Evolutionary conservation across 345 rosid species (phyloP).

Genomic region (Barbarea vulgaris): DNA sequence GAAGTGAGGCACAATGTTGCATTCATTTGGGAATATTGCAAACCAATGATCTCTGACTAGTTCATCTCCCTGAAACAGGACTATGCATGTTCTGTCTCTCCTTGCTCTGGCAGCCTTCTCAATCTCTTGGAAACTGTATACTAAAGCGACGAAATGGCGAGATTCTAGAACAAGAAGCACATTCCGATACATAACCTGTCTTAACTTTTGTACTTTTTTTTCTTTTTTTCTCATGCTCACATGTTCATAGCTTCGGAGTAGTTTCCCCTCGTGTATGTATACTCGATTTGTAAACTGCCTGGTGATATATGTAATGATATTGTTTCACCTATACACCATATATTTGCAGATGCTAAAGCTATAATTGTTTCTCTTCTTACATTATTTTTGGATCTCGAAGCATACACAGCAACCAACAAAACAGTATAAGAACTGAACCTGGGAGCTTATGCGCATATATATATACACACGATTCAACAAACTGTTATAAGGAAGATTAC

Average conservation of each 20-base stretch:
- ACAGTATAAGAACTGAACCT: neutral
- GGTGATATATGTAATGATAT: slow-evolving; percentile 20
- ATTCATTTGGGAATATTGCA: slow-evolving; percentile 4
- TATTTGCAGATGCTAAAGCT: neutral
- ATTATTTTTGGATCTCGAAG: neutral
- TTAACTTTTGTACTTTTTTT: neutral
- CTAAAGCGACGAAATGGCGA: slow-evolving; percentile 48
- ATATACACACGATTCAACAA: slow-evolving; percentile 16
- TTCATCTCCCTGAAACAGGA: slow-evolving; percentile 49
- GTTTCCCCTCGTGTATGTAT: slow-evolving; percentile 11
- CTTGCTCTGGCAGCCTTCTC: slow-evolving; percentile 63
- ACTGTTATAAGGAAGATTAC: slow-evolving; percentile 20
- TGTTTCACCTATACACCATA: slow-evolving; percentile 1
- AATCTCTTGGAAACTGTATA: slow-evolving; percentile 44
- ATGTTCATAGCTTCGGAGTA: slow-evolving; percentile 25
- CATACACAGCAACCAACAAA: neutral
- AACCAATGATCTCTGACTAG: slow-evolving; percentile 21
- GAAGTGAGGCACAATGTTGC: neutral
- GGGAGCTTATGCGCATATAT: slow-evolving; percentile 28
- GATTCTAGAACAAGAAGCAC: slow-evolving; percentile 28
- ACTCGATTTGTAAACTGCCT: neutral
- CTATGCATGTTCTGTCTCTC: slow-evolving; percentile 80
- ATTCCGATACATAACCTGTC: slow-evolving; percentile 27
- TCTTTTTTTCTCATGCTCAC: neutral
- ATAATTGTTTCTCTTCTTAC: neutral